Percentiles rank a stretch among this genome's conserved stretches.
Evolutionary conservation across 345 rosid species (phyloP).

Genomic region (Theobroma cacao): DNA sequence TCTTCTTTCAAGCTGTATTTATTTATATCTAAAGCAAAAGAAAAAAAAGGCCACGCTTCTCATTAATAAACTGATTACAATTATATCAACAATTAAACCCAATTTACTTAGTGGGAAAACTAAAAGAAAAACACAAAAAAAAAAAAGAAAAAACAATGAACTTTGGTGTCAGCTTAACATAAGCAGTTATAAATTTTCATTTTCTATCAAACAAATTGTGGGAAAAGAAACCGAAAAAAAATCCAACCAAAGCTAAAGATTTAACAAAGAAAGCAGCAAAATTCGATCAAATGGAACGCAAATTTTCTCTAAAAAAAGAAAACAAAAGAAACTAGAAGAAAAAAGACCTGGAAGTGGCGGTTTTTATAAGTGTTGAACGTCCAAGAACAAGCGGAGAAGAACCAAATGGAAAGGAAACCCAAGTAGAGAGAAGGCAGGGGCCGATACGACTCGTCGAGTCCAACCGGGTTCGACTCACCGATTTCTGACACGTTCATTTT

Average conservation of each 20-base stretch:
- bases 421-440: constrained; percentile 73
- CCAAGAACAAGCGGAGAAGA: constrained; percentile 82
- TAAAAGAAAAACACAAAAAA: not conserved
- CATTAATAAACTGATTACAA: not conserved
- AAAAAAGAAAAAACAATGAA: not conserved
- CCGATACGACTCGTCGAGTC: constrained; percentile 70
- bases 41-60: no score
- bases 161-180: not conserved
- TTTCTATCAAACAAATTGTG: constrained; percentile 10
- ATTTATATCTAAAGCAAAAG: not conserved
- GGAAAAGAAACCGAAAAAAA: not conserved
- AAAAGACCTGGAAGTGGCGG: constrained; percentile 70
- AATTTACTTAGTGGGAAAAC: not conserved
- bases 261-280: not conserved
- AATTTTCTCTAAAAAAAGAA: not conserved
- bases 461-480: not conserved
- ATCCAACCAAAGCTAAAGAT: constrained; percentile 8
- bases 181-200: not conserved
- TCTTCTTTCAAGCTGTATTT: not conserved
- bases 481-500: constrained; percentile 5
- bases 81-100: not conserved
- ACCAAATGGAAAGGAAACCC: constrained; percentile 65
- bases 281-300: not conserved
- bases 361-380: constrained; percentile 77
- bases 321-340: not conserved